Evolutionary conservation across 2,329 filamentous ascomycete genomes (phyloP), one percentile per base, ranked within the genome.

Genomic region (Botrytis byssoidea): DNA sequence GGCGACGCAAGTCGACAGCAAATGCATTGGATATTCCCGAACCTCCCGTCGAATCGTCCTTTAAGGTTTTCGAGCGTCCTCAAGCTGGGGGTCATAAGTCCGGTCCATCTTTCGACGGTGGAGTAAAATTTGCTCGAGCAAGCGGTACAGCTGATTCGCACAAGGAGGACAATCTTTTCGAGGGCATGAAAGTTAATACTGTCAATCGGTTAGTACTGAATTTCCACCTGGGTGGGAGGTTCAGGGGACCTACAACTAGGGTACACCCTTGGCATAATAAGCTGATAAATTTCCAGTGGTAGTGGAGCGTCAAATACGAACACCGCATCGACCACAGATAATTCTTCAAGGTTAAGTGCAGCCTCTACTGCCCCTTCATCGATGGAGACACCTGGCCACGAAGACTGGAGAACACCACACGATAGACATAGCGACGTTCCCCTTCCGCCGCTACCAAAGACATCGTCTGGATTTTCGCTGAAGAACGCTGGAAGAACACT

Each of bases 261-360:
- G 72, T 65, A 73, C 77, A 78, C 72, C 79, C 73, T 64, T 63
- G 74, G 35, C 77, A 73, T 51, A 68, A 74, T 51, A 68, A 68
- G 71, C 71, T 72, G 71, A 72, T 67, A 57, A 55, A 60, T 9
- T 63, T 72, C 40, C 78, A 82, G 80, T 77, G 79, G 79, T 72
- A 82, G 81, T 79, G 80, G 80, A 74, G 78, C 78, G 60, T 82
- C 81, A 5, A 81, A 82, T 72, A 80, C 79, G 51, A 81, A 81
- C 75, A 81, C 79, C 51, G 76, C 78, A 66, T 81, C 80, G 35
- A 81, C 80, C 5, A 78, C 80, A 61, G 80, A 81, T 66, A 80
- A 81, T 75, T 82, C 81, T 1, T 82, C 81, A 20, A 77, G 81
- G 63, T 70, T 81, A 63, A 82, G 81, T 74, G 80, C 80, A 60